A percentile compares a stretch with the other conserved stretches of the same genome.
phyloP scores from a whole-genome alignment of 805 yeast genomes.

The Sugiyamaella smithiae region DNA sequence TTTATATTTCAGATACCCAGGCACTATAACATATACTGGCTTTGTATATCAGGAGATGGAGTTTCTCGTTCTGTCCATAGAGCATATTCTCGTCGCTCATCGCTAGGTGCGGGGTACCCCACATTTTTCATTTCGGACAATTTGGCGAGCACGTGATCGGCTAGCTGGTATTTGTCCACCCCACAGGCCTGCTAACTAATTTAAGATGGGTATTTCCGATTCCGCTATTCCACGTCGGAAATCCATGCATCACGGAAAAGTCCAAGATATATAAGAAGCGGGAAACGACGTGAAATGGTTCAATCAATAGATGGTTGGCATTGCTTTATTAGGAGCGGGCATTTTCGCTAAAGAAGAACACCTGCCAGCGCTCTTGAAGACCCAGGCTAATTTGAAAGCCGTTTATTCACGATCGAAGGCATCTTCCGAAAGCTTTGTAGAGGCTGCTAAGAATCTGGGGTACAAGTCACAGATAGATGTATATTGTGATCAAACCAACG shows the following conservation, averaged over 20 bases:
- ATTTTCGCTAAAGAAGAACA: constrained; percentile 5
- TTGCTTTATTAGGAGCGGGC: constrained; percentile 7
- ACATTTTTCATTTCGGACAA: not conserved
- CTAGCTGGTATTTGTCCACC: no score
- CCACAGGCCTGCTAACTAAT: no score
- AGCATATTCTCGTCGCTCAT: not conserved
- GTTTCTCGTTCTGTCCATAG: not conserved
- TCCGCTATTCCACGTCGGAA: no score
- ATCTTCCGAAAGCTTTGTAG: constrained; percentile 4
- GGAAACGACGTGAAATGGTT: no score
- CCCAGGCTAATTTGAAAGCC: constrained; percentile 2
- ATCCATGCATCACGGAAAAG: no score
- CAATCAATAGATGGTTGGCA: not conserved
- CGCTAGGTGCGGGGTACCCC: not conserved
- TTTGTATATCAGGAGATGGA: no score
- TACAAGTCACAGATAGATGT: constrained; percentile 1
- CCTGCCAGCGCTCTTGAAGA: constrained; percentile 4
- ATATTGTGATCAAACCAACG: constrained; percentile 16
- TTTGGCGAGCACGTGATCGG: not conserved
- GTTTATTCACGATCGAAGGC: constrained; percentile 9
- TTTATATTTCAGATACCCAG: not conserved
- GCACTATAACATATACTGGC: not conserved
- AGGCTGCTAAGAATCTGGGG: not conserved
- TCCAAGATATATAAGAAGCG: no score
- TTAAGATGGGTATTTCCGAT: no score